Percentiles rank a stretch among this genome's conserved stretches.
Conservation (phyloP, 306 rosid species). For the Luffa aegyptiaca region DNA sequence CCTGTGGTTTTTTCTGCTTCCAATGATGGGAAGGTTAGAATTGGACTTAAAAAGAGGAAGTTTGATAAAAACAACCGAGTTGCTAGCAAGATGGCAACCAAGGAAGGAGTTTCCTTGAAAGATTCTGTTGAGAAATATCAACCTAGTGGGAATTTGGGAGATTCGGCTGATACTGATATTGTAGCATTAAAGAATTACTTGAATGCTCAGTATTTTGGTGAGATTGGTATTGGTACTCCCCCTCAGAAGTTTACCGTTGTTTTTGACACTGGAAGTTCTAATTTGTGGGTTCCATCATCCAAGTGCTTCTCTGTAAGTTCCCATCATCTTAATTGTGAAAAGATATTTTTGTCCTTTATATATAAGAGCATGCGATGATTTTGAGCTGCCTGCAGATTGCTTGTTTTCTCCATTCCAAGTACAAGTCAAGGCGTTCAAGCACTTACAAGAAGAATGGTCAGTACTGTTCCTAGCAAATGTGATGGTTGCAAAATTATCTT, state of each 20-base stretch:
- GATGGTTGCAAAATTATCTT: background rate
- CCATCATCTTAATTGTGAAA: background rate
- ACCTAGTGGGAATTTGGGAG: slow-evolving; percentile 18
- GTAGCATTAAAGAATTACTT: slow-evolving; percentile 69
- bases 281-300: slow-evolving; percentile 82
- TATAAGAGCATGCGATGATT: background rate
- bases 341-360: background rate
- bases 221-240: slow-evolving; percentile 77
- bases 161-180: slow-evolving; percentile 33
- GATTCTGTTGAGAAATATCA: slow-evolving; percentile 19
- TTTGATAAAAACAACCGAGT: slow-evolving; percentile 30
- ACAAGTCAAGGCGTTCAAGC: slow-evolving; percentile 33
- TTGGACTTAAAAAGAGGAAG: slow-evolving; percentile 41
- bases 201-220: slow-evolving; percentile 90
- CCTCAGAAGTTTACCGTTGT: slow-evolving; percentile 70
- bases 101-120: slow-evolving; percentile 23
- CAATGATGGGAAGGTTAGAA: slow-evolving; percentile 32
- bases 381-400: slow-evolving; percentile 29
- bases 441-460: slow-evolving; percentile 45
- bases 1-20: slow-evolving; percentile 39
- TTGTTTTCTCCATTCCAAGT: slow-evolving; percentile 44
- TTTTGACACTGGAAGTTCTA: slow-evolving; percentile 87
- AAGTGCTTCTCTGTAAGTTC: slow-evolving; percentile 72
- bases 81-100: slow-evolving; percentile 39
- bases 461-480: background rate